A percentile compares a stretch with the other conserved stretches of the same genome.
Conservation (phyloP, 2,329 filamentous ascomycete species). For the Colletotrichum tanaceti region DNA sequence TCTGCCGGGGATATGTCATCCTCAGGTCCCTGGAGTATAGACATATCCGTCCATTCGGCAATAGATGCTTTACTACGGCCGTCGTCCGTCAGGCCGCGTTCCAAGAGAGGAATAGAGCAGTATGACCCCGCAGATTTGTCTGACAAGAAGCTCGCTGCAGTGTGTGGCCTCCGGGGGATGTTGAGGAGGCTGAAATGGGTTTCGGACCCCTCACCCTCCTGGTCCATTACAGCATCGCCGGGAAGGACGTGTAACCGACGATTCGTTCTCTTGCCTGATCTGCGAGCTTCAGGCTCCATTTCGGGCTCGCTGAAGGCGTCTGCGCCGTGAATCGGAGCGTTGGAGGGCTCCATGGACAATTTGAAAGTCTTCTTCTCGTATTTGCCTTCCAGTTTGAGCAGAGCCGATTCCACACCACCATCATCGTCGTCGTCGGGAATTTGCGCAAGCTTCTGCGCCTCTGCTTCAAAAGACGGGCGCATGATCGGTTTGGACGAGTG, state of each 20-base stretch:
- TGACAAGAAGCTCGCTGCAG: constrained; percentile 60
- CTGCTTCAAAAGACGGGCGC: constrained; percentile 85
- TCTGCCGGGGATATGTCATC: constrained; percentile 46
- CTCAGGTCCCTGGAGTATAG: constrained; percentile 64
- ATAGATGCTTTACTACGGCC: constrained; percentile 55
- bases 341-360: constrained; percentile 54
- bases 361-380: constrained; percentile 68
- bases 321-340: constrained; percentile 41
- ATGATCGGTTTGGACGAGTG: constrained; percentile 72
- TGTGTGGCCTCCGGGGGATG: constrained; percentile 46
- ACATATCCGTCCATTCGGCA: constrained; percentile 66
- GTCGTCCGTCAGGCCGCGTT: constrained; percentile 71
- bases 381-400: constrained; percentile 91
- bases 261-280: constrained; percentile 58
- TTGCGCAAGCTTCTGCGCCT: constrained; percentile 86
- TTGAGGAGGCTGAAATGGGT: constrained; percentile 44
- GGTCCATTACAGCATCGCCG: constrained; percentile 51
- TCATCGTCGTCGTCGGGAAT: constrained; percentile 89
- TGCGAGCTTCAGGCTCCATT: constrained; percentile 44
- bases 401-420: constrained; percentile 90
- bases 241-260: constrained; percentile 57
- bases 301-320: background rate
- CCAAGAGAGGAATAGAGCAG: constrained; percentile 80
- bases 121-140: constrained; percentile 79
- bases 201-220: constrained; percentile 40